Base-by-base conservation (phyloP, 2,329 filamentous ascomycete genomes). In the Cordyceps javanica region DNA sequence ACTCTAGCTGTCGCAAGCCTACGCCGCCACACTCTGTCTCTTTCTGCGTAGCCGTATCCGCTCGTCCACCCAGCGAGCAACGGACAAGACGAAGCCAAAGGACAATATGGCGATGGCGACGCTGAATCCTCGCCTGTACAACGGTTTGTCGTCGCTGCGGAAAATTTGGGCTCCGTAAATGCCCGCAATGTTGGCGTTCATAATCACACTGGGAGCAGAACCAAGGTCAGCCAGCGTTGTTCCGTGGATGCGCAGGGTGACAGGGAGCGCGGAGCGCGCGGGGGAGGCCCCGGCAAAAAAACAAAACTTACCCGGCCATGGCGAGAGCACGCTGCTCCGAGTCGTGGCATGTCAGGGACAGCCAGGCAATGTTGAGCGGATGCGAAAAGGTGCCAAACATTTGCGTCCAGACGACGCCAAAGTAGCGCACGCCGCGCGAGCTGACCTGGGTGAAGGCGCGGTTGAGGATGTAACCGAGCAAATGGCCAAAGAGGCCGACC, bases 131-230 rank as follows among this genome's bases (percentile, higher is more conserved):
- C 77, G 74, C 3, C 75, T 74, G 65, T 83, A 83, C 1, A 72
- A 69, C 0, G 80, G 80, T 45, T 66, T 68, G 62, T 83, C 80
- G 54, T 82, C 78, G 0, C 68, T 61, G 23, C 77, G 77, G 73
- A 85, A 85, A 60, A 85, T 79, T 64, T 85, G 82, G 0, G 80
- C 80, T 3, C 82, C 82, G 56, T 82, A 82, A 53, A 86, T 85
- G 23, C 81, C 82, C 0, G 82, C 81, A 26, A 79, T 80, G 62
- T 86, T 86, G 49, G 81, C 82, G 21, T 79, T 78, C 82, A 85
- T 85, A 59, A 85, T 82, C 53, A 83, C 74, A 69, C 75, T 77
- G 25, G 2, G 21, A 48, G 23, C 46, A n/a, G n/a, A n/a, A n/a
- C n/a, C n/a, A 60, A 60, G 14, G 6, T 25, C 23, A 32, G 9